Evolutionary conservation across 1,284 basidiomycete species (phyloP), one percentile per base, ranked within the genome.

Genomic region (Pterula multifida): DNA sequence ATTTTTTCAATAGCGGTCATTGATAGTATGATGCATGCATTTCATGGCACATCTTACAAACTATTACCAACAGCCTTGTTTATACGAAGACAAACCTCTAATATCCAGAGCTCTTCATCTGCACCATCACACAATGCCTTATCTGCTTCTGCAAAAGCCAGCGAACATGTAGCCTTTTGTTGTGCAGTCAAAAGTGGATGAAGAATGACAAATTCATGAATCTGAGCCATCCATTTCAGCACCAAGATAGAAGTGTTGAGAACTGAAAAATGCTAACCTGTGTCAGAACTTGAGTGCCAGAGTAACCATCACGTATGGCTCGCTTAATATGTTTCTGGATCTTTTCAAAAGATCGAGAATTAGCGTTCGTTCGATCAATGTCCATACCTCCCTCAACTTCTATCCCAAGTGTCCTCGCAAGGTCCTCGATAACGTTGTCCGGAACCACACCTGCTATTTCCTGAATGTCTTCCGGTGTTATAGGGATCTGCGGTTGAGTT

Each of bases 361-460:
- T 62, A 21, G 59, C 62, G 48, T 62, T 65, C 3, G 57, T 55
- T 49, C 63, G 59, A 56, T 81, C 76, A 47, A 75, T 60, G 49
- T 76, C 70, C 73, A 82, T 78, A 45, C 66, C 68, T 26, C 65
- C 70, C 3, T 68, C 64, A 32, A 75, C 60, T 22, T 91, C 85
- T 23, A 98, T 72, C 1, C 93, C 93, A n/a, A 97, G 66, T 0
- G 80, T 75, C 6, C 66, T 62, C 0, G 84, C 82, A 53, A 98
- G 81, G 28, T 74, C 70, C 26, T 78, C 69, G 39, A 98, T 79
- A 2, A 90, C 79, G 13, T 59, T 55, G 52, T 81, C 76, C 0
- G 96, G 95, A 0, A 98, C 90, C 11, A 97, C 87, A 0, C 96
- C 96, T 0, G 95, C 95, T 51, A 98, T 98, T 65, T 99, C 96